Conservation (phyloP, 768 basidiomycete species). For the Termitomyces sp. region DNA sequence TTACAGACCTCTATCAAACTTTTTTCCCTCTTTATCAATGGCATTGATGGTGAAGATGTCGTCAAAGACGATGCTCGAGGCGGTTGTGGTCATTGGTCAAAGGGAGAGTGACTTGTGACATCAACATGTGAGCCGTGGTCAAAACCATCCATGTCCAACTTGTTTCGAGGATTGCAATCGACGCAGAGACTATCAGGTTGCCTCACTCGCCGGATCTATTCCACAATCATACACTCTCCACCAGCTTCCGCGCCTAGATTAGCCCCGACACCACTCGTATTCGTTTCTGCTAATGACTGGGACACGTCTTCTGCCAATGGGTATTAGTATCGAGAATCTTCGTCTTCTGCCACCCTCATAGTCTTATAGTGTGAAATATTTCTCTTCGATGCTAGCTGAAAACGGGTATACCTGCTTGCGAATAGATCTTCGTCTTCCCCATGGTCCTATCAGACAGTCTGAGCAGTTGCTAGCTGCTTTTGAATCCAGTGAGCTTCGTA, state of each 20-base stretch:
- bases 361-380: slow-evolving; percentile 24
- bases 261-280: slow-evolving; percentile 48
- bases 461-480: slow-evolving; percentile 31
- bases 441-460: slow-evolving; percentile 16
- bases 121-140: slow-evolving; percentile 2
- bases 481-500: slow-evolving; percentile 31
- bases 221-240: slow-evolving; percentile 32
- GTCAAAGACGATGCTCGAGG: slow-evolving; percentile 84
- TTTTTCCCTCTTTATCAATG: slow-evolving; percentile 91
- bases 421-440: slow-evolving; percentile 29
- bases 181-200: not conserved
- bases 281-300: slow-evolving; percentile 44
- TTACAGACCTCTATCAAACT: slow-evolving; percentile 89
- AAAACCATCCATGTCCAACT: not conserved
- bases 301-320: slow-evolving; percentile 31
- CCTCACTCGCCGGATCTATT: slow-evolving; percentile 15
- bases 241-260: slow-evolving; percentile 36
- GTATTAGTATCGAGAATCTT: slow-evolving; percentile 17
- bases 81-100: slow-evolving; percentile 43
- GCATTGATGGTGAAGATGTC: slow-evolving; percentile 85
- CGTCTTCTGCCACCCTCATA: not conserved
- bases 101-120: slow-evolving; percentile 5
- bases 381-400: slow-evolving; percentile 36
- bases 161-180: not conserved
- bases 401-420: slow-evolving; percentile 46